Base-by-base conservation (phyloP, 495 filamentous ascomycete species). In the Annulohypoxylon maeteangense region DNA sequence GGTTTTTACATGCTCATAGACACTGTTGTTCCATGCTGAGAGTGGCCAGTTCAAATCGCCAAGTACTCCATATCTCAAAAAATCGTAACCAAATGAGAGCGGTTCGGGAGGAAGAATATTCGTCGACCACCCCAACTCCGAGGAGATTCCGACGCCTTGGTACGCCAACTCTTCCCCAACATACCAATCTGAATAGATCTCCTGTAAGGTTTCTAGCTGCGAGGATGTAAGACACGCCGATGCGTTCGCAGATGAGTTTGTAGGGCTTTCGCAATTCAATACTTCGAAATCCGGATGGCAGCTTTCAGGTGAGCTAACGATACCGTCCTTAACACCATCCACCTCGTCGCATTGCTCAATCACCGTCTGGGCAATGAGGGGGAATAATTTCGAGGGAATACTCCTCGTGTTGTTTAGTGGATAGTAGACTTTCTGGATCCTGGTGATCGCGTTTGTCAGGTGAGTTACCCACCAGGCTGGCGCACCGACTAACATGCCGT, bases 401-500 rank as follows among this genome's bases (percentile, higher is more conserved):
- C 84, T 87, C 16, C 81, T 81, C 0, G 82, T 72, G 3, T 81
- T 82, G 12, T 77, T 70, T 1, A 75, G 62, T 0, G 83, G 80
- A 1, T 79, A 70, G 59, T 81, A 80, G 62, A 75, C 75, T 16
- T 75, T 72, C 31, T 72, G 72, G 18, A 78, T 64, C 54, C 71
- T 67, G 18, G 76, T 65, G 3, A 45, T 76, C 79, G 79, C 85
- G 0, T 76, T 69, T 60, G 82, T 77, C 10, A 83, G 64, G 66
- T 86, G 82, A 18, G 72, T 79, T 0, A 78, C 82, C 79, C 82
- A 85, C 81, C 58, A 80, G 48, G 73, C 80, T 54, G 77, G 87
- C 11, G 87, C 81, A 1, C 87, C 88, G 14, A 85, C 84, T 4
- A 92, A 76, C 7, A 90, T 84, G 14, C 91, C 91, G 75, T 93